Base-by-base conservation (phyloP, 23 red algal species). In the Gracilaria gracilis region DNA sequence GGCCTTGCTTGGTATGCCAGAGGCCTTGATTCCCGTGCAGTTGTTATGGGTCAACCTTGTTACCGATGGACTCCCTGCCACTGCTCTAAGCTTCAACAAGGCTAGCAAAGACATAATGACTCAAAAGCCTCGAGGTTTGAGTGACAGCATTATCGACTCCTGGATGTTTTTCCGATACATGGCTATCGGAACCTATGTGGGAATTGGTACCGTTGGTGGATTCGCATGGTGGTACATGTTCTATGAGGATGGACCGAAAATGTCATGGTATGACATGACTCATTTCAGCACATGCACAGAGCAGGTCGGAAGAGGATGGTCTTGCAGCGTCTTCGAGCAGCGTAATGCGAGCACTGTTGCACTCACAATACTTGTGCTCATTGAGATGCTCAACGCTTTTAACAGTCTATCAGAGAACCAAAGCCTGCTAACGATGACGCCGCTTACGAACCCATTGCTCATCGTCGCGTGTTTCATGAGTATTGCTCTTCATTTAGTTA, bases 41-140 rank as follows among this genome's bases (percentile, higher is more conserved):
- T 77, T 99, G 59, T 77, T 99, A n/a, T 99, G 97, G 97, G 97
- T 99, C 31, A 99, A 99, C 58, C 75, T 99, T 27, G 93, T 99
- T 19, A 99, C 97, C 3, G 97, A 99, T 77, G 97, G 97, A 36
- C 88, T 99, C 0, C 97, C 97, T 16, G 97, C 97, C 25, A 99
- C 97, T 23, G 97, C 97, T 13, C 86, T 99, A 2, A 95, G 91
- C 70, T 99, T 99, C 61, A 99, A 99, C 67, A 84, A 87, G 57
- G 81, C 94, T 51, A 90, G 93, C 24, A 82, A 92, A 48, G 83
- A 96, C 81, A 92, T 96, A 24, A 99, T 99, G 97, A 80, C 77
- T 19, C 94, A 96, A 34, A 89, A 93, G 65, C 97, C 97, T 38
- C 90, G 97, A 40, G 84, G 93, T 39, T 75, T 92, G 50, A 65